These are phyloP conservation scores for Inga laurina DNA, from an alignment of 306 rosid genomes.

Conservation along the genomic window DNA sequence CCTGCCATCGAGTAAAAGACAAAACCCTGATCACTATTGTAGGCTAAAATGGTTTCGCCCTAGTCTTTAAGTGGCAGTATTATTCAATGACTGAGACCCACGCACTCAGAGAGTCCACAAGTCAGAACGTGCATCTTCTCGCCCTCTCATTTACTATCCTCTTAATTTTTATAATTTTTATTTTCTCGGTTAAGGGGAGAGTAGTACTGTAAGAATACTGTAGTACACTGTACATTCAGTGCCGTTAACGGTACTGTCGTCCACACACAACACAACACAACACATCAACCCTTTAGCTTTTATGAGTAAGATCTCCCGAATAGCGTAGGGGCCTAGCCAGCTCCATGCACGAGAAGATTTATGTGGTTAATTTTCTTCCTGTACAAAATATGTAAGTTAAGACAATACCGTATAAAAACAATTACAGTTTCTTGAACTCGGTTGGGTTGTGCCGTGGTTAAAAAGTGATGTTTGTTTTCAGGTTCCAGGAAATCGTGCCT, in stretches of 20 bases:
- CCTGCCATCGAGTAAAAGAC: neutral
- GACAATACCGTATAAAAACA: too few relatives aligned
- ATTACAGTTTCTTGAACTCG: neutral
- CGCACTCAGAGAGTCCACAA: neutral
- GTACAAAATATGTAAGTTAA: too few relatives aligned
- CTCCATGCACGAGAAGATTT: neutral
- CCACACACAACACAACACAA: neutral
- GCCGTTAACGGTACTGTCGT: neutral
- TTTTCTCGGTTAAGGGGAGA: neutral
- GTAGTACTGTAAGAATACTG: too few relatives aligned
- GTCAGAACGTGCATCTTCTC: neutral
- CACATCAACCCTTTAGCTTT: neutral
- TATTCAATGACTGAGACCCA: slow-evolving; percentile 9
- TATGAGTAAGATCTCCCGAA: neutral
- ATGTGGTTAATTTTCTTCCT: too few relatives aligned
- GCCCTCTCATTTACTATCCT: neutral
- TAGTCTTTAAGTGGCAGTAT: neutral
- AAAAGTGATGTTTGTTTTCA: slow-evolving; percentile 25
- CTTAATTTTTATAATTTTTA: neutral
- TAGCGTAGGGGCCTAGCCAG: neutral
- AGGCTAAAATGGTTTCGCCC: neutral
- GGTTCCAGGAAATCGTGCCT: slow-evolving; percentile 97
- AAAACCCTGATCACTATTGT: neutral
- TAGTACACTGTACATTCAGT: neutral
- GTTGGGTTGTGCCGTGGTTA: neutral